Base-by-base conservation (phyloP, 2,329 filamentous ascomycete species). In the Clathrospora elynae region DNA sequence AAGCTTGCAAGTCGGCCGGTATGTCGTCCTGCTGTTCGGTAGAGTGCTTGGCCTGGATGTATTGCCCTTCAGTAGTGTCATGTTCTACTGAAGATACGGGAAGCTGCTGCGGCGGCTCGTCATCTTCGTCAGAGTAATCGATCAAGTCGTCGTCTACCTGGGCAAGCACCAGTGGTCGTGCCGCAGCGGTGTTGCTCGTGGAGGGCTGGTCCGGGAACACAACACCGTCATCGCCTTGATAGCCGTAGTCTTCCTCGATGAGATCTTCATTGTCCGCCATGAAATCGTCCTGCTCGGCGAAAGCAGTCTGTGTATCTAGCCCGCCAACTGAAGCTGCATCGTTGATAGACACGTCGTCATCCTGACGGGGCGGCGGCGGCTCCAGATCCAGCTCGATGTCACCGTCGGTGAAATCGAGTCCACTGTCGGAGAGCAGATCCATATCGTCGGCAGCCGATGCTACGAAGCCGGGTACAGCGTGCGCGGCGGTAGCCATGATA, bases 381-480 rank as follows among this genome's bases (percentile, higher is more conserved):
- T 62, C 66, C 69, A 46, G 77, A 53, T 83, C 81, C 47, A 85
- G 73, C 53, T 85, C 82, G 47, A 85, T 81, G 44, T 82, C 79
- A 40, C 80, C 78, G 41, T 82, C 78, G 36, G 73, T 73, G 38
- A 78, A 75, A 29, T 64, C 66, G 32, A 71, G 55, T 23, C 67
- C 74, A 42, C 67, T 59, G 16, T 76, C 73, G 28, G 78, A 73
- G 57, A 78, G 72, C 59, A 84, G 72, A 50, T 82, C 79, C 79
- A 82, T 82, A 41, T 74, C 75, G 35, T 73, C 72, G 39, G 70
- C 66, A 3, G 66, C 67, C 19, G 71, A 57, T 2, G 68, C 47
- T 24, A 69, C 59, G 26, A 71, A 49, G 28, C 51, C 48, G 25
- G 56, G 49, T 26, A 55, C 29, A 24, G 51, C 29, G 10, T 53